Percentiles rank a stretch among this genome's conserved stretches.
phyloP scores from a whole-genome alignment of 306 rosid genomes.

The Castanea mollissima region DNA sequence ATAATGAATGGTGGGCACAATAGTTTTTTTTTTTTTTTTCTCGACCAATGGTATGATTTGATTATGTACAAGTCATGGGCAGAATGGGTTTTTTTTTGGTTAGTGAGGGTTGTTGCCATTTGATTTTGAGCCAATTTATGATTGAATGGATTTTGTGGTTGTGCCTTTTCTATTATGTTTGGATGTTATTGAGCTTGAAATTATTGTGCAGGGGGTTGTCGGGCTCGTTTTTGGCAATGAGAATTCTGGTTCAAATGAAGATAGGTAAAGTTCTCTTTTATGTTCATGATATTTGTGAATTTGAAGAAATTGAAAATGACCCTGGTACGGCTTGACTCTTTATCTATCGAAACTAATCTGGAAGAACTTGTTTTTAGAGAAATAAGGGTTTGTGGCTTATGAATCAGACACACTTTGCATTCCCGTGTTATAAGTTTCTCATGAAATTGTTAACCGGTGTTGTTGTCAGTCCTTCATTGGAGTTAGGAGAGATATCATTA shows the following conservation, averaged over 20 bases:
- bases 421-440: neutral
- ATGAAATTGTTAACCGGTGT: neutral
- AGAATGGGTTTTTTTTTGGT: neutral
- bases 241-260: constrained; percentile 72
- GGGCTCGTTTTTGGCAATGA: constrained; percentile 91
- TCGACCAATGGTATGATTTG: neutral
- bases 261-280: constrained; percentile 44
- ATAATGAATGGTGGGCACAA: neutral
- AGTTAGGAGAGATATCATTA: neutral
- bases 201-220: constrained; percentile 67
- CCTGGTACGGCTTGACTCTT: neutral
- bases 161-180: neutral
- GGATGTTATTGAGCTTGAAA: neutral
- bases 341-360: neutral
- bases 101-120: constrained; percentile 2
- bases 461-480: neutral
- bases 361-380: neutral
- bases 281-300: neutral
- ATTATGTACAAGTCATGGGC: neutral
- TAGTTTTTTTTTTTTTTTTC: neutral
- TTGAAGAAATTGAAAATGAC: neutral
- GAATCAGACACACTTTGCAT: neutral
- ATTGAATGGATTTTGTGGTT: neutral
- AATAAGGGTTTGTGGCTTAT: neutral
- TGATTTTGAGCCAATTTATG: constrained; percentile 10